Base-by-base conservation (phyloP, 1,139 yeast species). In the Scheffersomyces parashehatae region DNA sequence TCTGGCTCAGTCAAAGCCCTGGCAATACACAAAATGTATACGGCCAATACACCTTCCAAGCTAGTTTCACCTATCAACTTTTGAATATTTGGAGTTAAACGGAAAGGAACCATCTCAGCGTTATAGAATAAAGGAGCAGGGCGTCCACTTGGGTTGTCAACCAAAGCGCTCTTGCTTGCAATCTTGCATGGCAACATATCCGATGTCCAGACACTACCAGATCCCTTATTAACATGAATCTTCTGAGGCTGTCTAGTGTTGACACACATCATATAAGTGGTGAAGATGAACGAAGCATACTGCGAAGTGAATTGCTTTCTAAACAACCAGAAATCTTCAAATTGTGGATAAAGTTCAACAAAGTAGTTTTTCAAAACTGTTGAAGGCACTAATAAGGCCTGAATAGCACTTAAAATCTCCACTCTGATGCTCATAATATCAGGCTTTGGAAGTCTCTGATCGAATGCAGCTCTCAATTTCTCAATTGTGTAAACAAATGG, bases 311-410 rank as follows among this genome's bases (percentile, higher is more conserved):
- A 95, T 60, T 90, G 97, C 58, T 91, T 91, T 50, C 98, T 81
- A 84, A 95, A 95, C 43, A 91, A 68, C 99, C 99, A 95, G 73
- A 91, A 93, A 59, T 93, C 97, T 62, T 88, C 97, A 64, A 87
- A 95, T 45, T 83, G 78, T 9, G 85, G 78, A 65, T 83, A 95
- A 40, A 85, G 70, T 3, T 76, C 76, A 45, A 85, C 66, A 52
- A 79, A 79, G 56, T 76, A 73, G 54, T 88, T 86, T 60, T 85
- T 84, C 73, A 93, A 71, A 24, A 93, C 85, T 2, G 90, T 85
- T 12, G 88, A 80, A 29, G 99, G 99, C 37, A 90, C 93, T 61
- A 89, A 76, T 58, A 86, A 71, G 1, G 96, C 79, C 65, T 93
- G 98, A 51, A 93, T 88, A 1, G 96, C 90, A 54, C 89, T 82